Evolutionary conservation across 1,139 yeast genomes (phyloP).

Genomic region (Yamadazyma epiphylla): DNA sequence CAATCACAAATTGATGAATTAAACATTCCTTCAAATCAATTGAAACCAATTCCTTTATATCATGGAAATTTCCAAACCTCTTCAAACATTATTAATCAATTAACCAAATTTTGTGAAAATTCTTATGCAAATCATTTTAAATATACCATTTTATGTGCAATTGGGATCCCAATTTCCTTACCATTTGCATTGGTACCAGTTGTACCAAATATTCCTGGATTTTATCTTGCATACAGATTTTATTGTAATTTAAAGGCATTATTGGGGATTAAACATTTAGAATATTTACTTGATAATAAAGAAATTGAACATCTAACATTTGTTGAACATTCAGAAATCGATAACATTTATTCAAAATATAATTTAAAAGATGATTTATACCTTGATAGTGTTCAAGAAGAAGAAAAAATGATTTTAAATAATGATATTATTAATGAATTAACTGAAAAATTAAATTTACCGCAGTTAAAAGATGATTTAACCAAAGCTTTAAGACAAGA

Average conservation of each 20-base stretch:
- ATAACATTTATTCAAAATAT: conserved; percentile 6
- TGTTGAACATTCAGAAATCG: conserved; percentile 10
- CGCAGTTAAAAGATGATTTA: conserved; percentile 36
- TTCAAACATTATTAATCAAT: conserved; percentile 27
- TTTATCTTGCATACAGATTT: conserved; percentile 75
- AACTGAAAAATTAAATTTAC: conserved; percentile 25
- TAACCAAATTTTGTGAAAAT: conserved; percentile 23
- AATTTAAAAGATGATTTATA: conserved; percentile 8
- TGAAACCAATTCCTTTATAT: conserved; percentile 40
- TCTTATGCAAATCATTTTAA: conserved; percentile 28
- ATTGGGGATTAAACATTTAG: conserved; percentile 68
- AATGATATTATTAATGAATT: conserved; percentile 29
- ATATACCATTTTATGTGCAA: conserved; percentile 41
- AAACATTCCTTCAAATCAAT: conserved; percentile 26
- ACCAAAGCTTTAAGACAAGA: conserved; percentile 49
- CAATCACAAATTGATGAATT: conserved; percentile 30
- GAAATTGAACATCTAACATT: conserved; percentile 18
- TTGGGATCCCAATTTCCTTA: conserved; percentile 71
- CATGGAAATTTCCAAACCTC: conserved; percentile 38
- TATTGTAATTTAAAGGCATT: conserved; percentile 84
- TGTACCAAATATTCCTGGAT: conserved; percentile 95
- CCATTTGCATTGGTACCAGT: conserved; percentile 83
- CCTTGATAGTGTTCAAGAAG: conserved; percentile 14
- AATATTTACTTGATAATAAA: conserved; percentile 36
- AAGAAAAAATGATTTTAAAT: conserved; percentile 29